Base-by-base conservation (phyloP, 73 alveolate genomes). In the Halteria grandinella region DNA sequence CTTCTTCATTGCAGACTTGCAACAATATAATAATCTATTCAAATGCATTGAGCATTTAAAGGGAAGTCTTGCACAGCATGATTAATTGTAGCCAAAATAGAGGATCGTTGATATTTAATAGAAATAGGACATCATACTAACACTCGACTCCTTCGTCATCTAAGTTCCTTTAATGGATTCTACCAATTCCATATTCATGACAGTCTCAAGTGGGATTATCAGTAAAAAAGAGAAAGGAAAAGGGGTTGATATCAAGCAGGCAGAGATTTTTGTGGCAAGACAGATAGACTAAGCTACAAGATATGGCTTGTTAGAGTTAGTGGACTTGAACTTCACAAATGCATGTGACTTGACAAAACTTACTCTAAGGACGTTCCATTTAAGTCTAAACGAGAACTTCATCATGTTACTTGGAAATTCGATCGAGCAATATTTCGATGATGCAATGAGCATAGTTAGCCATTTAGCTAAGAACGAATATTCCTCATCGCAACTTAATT, bases 371-470 rank as follows among this genome's bases (percentile, higher is more conserved):
- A 11, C 69, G 29, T 8, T 44, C 6, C 4, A n/a, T 10, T 5
- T 60, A 4, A 11, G 60, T 44, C 2, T 66, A 1, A 66, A 66
- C 47, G 80, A 66, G 31, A 66, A 66, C 21, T 66, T 25, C 29
- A 66, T 66, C 8, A 25, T 66, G n/a, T 34, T 66, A 14, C 29
- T 66, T 2, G 80, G 69, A n/a, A 44, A 66, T n/a, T 10, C 47
- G 1, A 21, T 45, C 3, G 80, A 66, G 6, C 51, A 66, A 36
- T 52, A 66, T 27, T 66, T 66, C 28, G 80, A 66, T 4, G 63
- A 66, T 44, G 15, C 66, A n/a, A 1, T 21, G 1, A 8, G 31
- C 10, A 44, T 66, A 18, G n/a, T n/a, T n/a, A n/a, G n/a, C n/a
- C n/a, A n/a, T n/a, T n/a, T n/a, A n/a, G n/a, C n/a, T n/a, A n/a